Percentiles rank a stretch among this genome's conserved stretches.
Evolutionary conservation across 345 rosid species (phyloP).

Genomic region (Moricandia arvensis): DNA sequence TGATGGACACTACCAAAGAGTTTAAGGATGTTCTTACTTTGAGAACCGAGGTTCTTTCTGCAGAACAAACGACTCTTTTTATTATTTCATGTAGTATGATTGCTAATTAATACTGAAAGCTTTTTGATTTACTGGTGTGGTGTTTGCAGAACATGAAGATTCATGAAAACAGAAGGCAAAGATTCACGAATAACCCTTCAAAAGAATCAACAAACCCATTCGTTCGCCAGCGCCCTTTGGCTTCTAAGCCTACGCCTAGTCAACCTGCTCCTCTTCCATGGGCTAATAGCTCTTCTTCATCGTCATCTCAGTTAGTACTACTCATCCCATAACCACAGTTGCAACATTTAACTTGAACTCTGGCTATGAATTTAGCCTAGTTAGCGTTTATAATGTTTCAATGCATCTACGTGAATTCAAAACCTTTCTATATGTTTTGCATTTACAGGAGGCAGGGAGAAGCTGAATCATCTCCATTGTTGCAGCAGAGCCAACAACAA

Average conservation of each 20-base stretch:
- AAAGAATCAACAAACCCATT: constrained; percentile 75
- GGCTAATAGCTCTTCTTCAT: constrained; percentile 59
- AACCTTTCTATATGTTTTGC: background rate
- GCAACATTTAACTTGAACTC: background rate
- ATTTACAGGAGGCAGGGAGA: constrained; percentile 54
- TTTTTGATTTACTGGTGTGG: constrained; percentile 16
- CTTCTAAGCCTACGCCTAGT: constrained; percentile 49
- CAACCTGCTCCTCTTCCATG: constrained; percentile 65
- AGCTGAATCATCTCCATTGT: constrained; percentile 56
- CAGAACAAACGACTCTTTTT: background rate
- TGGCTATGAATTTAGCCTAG: background rate
- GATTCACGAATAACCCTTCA: constrained; percentile 67
- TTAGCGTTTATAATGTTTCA: background rate
- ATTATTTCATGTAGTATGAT: background rate
- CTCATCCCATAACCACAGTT: background rate
- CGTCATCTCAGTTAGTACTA: constrained; percentile 39
- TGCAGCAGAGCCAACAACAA: constrained; percentile 47
- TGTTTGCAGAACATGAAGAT: constrained; percentile 65
- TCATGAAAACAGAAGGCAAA: constrained; percentile 75
- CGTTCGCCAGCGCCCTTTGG: constrained; percentile 77
- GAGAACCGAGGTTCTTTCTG: constrained; percentile 69
- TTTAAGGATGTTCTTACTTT: constrained; percentile 81
- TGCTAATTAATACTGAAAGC: constrained; percentile 7
- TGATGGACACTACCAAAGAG: constrained; percentile 82
- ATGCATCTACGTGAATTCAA: background rate